Percentiles rank a stretch among this genome's conserved stretches.
Evolutionary conservation across 106 monocot genomes (phyloP).

Genomic region (Platanthera guangdongensis): DNA sequence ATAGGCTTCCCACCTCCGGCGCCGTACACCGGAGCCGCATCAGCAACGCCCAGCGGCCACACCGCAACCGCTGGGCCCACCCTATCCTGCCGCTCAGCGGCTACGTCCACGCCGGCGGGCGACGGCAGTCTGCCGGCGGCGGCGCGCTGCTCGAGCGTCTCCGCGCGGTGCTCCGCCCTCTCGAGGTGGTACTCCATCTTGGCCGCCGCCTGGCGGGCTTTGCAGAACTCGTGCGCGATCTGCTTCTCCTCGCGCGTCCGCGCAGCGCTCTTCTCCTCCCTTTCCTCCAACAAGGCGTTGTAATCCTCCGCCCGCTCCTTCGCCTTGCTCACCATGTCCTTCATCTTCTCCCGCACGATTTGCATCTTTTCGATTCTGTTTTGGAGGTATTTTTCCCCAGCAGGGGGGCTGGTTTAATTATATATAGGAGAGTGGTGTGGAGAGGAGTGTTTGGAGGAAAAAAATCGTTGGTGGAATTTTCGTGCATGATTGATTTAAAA

Average conservation of each 20-base stretch:
- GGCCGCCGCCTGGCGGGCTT: conserved; percentile 31
- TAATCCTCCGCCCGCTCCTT: conserved; percentile 29
- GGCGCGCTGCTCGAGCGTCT: conserved; percentile 7
- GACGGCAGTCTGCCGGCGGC: not conserved
- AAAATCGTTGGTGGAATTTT: too few relatives aligned
- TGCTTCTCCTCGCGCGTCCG: conserved; percentile 18
- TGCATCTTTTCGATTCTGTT: conserved; percentile 18
- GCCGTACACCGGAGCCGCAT: not conserved
- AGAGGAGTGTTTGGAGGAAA: too few relatives aligned
- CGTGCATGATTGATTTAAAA: too few relatives aligned
- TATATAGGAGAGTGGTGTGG: too few relatives aligned
- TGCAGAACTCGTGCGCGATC: conserved; percentile 26
- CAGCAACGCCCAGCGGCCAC: not conserved
- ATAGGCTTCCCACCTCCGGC: not conserved
- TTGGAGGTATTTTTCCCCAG: too few relatives aligned
- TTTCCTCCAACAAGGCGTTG: conserved; percentile 38
- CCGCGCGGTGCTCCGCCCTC: conserved; percentile 32
- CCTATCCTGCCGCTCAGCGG: not conserved
- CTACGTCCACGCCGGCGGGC: not conserved
- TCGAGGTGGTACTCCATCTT: conserved; percentile 37
- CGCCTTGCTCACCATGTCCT: conserved; percentile 37
- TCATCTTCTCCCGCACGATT: conserved; percentile 30
- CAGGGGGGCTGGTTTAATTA: too few relatives aligned
- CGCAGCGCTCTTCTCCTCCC: conserved; percentile 27
- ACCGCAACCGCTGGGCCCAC: not conserved